Conservation (phyloP, 352 stramenopile species). For the Globisporangium paroecandrum region DNA sequence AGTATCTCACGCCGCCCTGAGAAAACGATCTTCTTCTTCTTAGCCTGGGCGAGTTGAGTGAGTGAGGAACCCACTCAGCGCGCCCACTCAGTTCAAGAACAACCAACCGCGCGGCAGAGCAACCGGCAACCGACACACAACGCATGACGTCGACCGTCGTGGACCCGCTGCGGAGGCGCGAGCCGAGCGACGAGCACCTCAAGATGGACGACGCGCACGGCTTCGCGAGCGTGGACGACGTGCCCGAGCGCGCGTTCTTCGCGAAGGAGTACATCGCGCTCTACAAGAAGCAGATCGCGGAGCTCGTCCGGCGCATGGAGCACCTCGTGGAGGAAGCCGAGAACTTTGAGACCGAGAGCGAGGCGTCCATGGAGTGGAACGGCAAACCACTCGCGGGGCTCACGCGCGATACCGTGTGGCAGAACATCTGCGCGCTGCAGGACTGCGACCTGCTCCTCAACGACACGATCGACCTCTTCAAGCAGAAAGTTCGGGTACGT, state of each 20-base stretch:
- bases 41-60: neutral
- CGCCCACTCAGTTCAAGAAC: neutral
- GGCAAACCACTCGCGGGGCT: slow-evolving; percentile 37
- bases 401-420: slow-evolving; percentile 54
- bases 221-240: slow-evolving; percentile 34
- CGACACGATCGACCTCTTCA: slow-evolving; percentile 38
- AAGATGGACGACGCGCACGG: neutral
- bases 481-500: slow-evolving; percentile 51
- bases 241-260: slow-evolving; percentile 54
- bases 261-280: slow-evolving; percentile 47
- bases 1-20: neutral
- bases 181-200: slow-evolving; percentile 7
- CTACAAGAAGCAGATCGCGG: slow-evolving; percentile 57
- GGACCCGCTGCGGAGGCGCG: neutral
- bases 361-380: slow-evolving; percentile 31
- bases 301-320: slow-evolving; percentile 56
- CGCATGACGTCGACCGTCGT: slow-evolving; percentile 12
- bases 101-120: neutral
- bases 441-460: slow-evolving; percentile 46
- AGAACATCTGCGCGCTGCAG: slow-evolving; percentile 56
- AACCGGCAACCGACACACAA: neutral
- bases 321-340: slow-evolving; percentile 58
- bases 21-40: slow-evolving; percentile 2
- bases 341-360: slow-evolving; percentile 45
- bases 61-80: neutral